These are phyloP conservation scores for Fraxinus floribunda DNA, from an alignment of 305 asterid genomes.

Conservation along the genomic window DNA sequence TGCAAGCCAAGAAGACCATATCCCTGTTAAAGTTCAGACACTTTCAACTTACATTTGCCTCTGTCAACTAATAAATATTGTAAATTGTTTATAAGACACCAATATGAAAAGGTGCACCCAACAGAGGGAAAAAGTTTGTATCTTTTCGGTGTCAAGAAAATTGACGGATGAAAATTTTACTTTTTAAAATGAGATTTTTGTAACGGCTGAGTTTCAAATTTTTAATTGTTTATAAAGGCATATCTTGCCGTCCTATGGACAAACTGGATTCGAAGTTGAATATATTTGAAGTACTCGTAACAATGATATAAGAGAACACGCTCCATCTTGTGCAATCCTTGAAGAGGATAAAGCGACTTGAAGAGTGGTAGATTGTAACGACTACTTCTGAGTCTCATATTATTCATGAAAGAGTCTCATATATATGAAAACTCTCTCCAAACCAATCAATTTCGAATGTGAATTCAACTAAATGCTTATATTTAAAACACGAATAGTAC, in stretches of 20 bases:
- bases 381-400: background rate
- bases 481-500: background rate
- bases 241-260: background rate
- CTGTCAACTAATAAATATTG: background rate
- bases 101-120: background rate
- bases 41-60: background rate
- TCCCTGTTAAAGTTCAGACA: background rate
- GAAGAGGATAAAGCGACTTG: background rate
- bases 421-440: background rate
- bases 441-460: background rate
- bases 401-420: background rate
- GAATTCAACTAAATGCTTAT: background rate
- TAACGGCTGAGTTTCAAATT: background rate
- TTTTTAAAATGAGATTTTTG: background rate
- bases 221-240: background rate
- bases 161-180: background rate
- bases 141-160: background rate
- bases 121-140: background rate
- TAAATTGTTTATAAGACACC: background rate
- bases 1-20: constrained; percentile 9
- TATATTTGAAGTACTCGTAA: background rate
- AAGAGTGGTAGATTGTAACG: background rate
- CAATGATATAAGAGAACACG: background rate
- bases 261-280: background rate
- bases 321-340: background rate